Percentiles rank a stretch among this genome's conserved stretches.
These are phyloP conservation scores for Lizonia empirigonia DNA, from an alignment of 2,329 filamentous ascomycete genomes.

Conservation along the genomic window DNA sequence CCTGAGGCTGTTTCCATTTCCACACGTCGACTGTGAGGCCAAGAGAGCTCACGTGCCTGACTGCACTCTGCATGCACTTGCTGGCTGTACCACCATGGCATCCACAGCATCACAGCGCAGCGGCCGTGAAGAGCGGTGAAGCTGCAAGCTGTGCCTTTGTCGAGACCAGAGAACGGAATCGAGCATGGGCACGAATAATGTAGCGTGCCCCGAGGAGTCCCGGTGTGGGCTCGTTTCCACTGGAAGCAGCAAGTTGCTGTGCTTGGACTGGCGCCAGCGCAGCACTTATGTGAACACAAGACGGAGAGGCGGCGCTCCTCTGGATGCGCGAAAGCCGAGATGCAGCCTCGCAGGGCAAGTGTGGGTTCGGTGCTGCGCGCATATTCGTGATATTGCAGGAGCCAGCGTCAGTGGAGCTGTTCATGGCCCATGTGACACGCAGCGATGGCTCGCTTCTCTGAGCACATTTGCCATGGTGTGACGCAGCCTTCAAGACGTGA, in stretches of 20 bases:
- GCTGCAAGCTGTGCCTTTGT: slow-evolving; percentile 17
- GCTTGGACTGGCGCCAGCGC: slow-evolving; percentile 28
- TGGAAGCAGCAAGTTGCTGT: slow-evolving; percentile 16
- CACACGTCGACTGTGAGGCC: slow-evolving; percentile 11
- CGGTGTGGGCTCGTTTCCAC: background rate
- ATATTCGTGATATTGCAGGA: slow-evolving; percentile 25
- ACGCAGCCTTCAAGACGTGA: slow-evolving; percentile 2
- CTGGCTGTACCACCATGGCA: slow-evolving; percentile 26
- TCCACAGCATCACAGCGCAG: too few species aligned
- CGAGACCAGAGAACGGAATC: background rate
- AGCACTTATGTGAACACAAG: slow-evolving; percentile 30
- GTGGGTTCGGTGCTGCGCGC: slow-evolving; percentile 11
- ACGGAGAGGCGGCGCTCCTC: slow-evolving; percentile 13
- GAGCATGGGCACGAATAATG: background rate
- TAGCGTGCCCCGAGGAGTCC: background rate
- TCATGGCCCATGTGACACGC: slow-evolving; percentile 26
- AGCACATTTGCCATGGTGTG: slow-evolving; percentile 13
- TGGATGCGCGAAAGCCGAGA: slow-evolving; percentile 21
- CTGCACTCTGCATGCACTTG: slow-evolving; percentile 15
- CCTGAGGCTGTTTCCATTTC: slow-evolving; percentile 26
- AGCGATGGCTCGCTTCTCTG: background rate
- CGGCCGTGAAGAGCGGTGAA: slow-evolving; percentile 29
- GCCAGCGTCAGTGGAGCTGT: slow-evolving; percentile 17
- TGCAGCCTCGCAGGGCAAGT: slow-evolving; percentile 25
- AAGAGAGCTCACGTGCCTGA: slow-evolving; percentile 9